A percentile compares a stretch with the other conserved stretches of the same genome.
Conservation (phyloP, 2,329 filamentous ascomycete genomes). For the Colletotrichum lupini region DNA sequence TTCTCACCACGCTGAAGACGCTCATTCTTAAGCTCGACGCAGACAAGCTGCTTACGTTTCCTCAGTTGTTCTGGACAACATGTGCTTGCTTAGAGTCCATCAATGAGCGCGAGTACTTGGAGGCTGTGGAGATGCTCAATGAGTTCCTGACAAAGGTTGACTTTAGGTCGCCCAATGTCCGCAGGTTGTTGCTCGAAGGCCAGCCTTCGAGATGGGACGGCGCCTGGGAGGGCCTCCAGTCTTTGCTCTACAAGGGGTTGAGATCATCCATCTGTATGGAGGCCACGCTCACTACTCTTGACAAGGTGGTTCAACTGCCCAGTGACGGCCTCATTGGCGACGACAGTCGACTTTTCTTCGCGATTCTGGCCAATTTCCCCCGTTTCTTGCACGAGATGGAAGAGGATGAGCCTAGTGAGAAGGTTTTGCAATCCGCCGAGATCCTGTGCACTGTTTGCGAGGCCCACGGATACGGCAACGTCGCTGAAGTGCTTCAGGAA, state of each 20-base stretch:
- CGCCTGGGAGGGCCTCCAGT: conserved; percentile 85
- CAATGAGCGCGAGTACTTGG: conserved; percentile 93
- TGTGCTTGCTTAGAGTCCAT: conserved; percentile 97
- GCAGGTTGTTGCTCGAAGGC: conserved; percentile 78
- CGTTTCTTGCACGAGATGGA: conserved; percentile 86
- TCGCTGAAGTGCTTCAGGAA: conserved; percentile 76
- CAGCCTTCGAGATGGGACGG: conserved; percentile 91
- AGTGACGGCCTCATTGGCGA: conserved; percentile 85
- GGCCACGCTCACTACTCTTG: conserved; percentile 79
- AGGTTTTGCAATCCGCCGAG: conserved; percentile 72
- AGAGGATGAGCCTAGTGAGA: conserved; percentile 64
- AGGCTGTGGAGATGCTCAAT: conserved; percentile 91
- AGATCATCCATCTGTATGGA: conserved; percentile 87
- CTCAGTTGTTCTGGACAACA: conserved; percentile 97
- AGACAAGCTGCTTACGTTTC: conserved; percentile 85
- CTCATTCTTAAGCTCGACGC: conserved; percentile 87
- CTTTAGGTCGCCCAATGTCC: conserved; percentile 75
- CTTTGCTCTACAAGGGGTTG: conserved; percentile 89
- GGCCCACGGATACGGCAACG: conserved; percentile 72
- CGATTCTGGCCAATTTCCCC: conserved; percentile 91
- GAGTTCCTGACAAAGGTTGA: conserved; percentile 87
- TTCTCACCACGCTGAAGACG: conserved; percentile 91
- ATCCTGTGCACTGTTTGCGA: conserved; percentile 80
- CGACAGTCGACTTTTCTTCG: conserved; percentile 84
- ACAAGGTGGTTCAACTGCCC: conserved; percentile 82